Evolutionary conservation across 345 rosid species (phyloP).

Genomic region (Kandelia obovata): DNA sequence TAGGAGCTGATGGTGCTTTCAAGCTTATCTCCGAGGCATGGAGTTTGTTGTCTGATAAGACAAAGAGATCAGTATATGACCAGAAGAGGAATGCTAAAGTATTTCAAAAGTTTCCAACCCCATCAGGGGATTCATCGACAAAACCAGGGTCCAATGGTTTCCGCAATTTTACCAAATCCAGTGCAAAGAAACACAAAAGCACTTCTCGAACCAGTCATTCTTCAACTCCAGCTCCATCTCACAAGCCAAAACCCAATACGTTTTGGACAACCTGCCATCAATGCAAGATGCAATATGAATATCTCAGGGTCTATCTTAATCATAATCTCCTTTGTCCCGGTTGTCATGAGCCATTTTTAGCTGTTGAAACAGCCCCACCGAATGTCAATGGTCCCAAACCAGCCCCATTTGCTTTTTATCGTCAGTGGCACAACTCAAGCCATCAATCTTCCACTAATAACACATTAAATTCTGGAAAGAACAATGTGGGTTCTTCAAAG

Average conservation of each 20-base stretch:
- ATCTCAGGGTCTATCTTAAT: conserved; percentile 38
- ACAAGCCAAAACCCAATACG: conserved; percentile 27
- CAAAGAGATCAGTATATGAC: conserved; percentile 57
- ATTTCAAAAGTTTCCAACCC: conserved; percentile 38
- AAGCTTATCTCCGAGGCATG: conserved; percentile 39
- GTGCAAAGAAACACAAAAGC: conserved; percentile 19
- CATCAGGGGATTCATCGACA: conserved; percentile 32
- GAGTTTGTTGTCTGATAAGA: conserved; percentile 67
- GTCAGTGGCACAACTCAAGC: conserved; percentile 36
- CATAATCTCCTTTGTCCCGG: conserved; percentile 42
- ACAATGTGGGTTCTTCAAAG: conserved; percentile 20
- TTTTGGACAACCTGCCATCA: conserved; percentile 47
- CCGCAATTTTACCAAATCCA: conserved; percentile 36
- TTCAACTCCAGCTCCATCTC: conserved; percentile 18
- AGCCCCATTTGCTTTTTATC: conserved; percentile 42
- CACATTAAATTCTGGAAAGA: conserved; percentile 25
- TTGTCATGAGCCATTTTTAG: conserved; percentile 41
- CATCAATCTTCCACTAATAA: conserved; percentile 37
- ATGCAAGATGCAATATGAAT: conserved; percentile 50
- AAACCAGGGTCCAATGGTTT: conserved; percentile 36
- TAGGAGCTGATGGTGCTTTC: conserved; percentile 91
- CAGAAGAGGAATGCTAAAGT: conserved; percentile 37
- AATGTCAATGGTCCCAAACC: conserved; percentile 23
- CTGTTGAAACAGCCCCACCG: conserved; percentile 38
- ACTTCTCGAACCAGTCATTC: conserved; percentile 19